A percentile compares a stretch with the other conserved stretches of the same genome.
Evolutionary conservation across 257 asterid genomes (phyloP).

Genomic region (Verbena officinalis): DNA sequence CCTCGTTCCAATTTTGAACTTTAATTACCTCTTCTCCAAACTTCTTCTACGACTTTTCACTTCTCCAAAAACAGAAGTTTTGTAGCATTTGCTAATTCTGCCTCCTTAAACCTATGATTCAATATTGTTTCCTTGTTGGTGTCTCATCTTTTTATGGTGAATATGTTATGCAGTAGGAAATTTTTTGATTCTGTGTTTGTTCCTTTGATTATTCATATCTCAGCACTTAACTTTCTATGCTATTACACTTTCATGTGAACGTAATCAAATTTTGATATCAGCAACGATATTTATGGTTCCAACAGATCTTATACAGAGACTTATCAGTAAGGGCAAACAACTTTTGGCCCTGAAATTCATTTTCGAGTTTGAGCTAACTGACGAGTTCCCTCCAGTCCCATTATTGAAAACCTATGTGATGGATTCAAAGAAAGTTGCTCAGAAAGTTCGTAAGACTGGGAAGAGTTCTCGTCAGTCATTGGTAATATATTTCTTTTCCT

Average conservation of each 20-base stretch:
- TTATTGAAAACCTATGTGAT: conserved; percentile 47
- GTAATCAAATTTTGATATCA: conserved; percentile 11
- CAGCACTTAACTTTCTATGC: conserved; percentile 13
- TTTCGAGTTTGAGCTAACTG: conserved; percentile 55
- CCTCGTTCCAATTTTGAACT: neutral
- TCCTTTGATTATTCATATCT: neutral
- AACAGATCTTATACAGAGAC: conserved; percentile 57
- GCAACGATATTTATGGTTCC: conserved; percentile 26
- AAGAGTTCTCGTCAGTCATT: conserved; percentile 46
- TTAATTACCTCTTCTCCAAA: too few species aligned
- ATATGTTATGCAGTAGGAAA: conserved; percentile 6
- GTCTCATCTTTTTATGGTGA: conserved; percentile 3
- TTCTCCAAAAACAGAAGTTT: too few species aligned
- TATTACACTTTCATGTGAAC: conserved; percentile 5
- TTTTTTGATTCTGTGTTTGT: conserved; percentile 1
- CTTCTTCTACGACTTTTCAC: too few species aligned
- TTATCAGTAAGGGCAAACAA: conserved; percentile 53
- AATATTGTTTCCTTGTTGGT: conserved; percentile 14
- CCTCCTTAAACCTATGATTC: conserved; percentile 6
- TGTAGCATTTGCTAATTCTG: neutral
- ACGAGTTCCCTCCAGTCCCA: conserved; percentile 68
- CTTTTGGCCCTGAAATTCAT: conserved; percentile 64
- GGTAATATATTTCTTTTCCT: conserved; percentile 35
- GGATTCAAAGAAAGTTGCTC: conserved; percentile 47
- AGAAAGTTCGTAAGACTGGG: conserved; percentile 48